Base-by-base conservation (phyloP, 1,139 yeast species). In the Blastobotrys serpentis region DNA sequence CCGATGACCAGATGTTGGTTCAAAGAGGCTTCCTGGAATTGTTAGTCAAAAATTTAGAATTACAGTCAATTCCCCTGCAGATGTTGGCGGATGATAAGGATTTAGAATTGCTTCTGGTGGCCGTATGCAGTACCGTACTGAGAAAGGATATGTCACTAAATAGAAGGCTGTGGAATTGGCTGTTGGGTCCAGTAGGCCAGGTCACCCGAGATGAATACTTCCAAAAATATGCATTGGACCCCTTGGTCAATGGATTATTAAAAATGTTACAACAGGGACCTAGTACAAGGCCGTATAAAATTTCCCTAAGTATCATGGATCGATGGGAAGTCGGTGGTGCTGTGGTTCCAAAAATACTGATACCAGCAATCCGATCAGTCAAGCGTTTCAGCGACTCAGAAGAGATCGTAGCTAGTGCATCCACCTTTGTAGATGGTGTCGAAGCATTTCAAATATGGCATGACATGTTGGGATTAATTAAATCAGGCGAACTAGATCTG, bases 61-160 rank as follows among this genome's bases (percentile, higher is more conserved):
- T 92, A 11, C 76, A 78, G 52, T 78, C 88, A 11, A 76, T 77
- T 0, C 77, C 84, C 0, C 65, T 86, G 14, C 77, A 76, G 40
- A 57, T 65, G 2, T 58, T 78, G 8, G 71, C 82, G 1, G 67
- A 78, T 1, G 59, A 68, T 0, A 69, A 72, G 4, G 96, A 87
- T 56, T 75, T 78, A 49, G 76, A 79, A 52, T 61, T 76, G 25
- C 67, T 92, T 42, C 67, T 87, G 19, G 72, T 81, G 65, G 72
- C 83, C 5, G 86, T 92, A 29, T 76, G 87, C 42, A 67, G 73
- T 10, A 81, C 90, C 0, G 84, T 94, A 1, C 70, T 89, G 46
- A 79, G 84, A 40, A 83, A 83, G 57, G 99, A 92, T 65, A 88
- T 92, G 96, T 87, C 97, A 16, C 74, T 92, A 54, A 94, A 92